Evolutionary conservation across 805 yeast genomes (phyloP), one percentile per base, ranked within the genome.

Genomic region (Ogataea thermomethanolica): DNA sequence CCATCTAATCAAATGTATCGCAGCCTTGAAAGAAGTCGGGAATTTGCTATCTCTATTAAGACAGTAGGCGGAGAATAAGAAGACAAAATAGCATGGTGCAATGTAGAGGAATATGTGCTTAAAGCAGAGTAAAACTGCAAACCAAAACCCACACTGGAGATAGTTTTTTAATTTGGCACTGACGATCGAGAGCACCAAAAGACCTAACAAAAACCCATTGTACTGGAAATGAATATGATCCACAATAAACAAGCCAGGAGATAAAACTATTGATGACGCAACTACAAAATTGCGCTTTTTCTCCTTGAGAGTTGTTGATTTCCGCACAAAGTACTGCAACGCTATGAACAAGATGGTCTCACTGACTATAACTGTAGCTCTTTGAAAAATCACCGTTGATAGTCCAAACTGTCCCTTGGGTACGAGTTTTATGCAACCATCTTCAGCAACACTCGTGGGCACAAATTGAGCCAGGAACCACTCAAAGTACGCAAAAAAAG

Each of bases 171-270:
- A 64, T 43, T 80, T 74, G 1, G 93, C 95, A 20, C 80, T 76
- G 25, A 83, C 79, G 27, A 93, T 73, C 13, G 93, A 77, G 13
- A 82, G 71, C 23, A 91, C 73, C 37, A 93, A 64, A 25, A 93
- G 68, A 0, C 96, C 97, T 62, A 85, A 89, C 70, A 93, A 70
- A 75, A 90, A 83, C 3, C 96, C 96, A 61, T 93, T 93, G 62
- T 93, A 93, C 67, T 93, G 99, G 70, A 93, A 93, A 61, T 93
- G 99, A 25, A 93, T 86, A 61, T 91, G 97, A 60, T 93, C 99
- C 36, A 93, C 81, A 15, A 93, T 79, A 47, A 93, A 66, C 51
- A 95, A 69, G 0, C 96, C 97, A 0, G 99, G 99, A 0, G 95
- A 84, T 11, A 93, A 66, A 4, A 81, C 85, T 20, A 93, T 72